Conservation (phyloP, 2,329 filamentous ascomycete species). For the Paecilomyces variotii region DNA sequence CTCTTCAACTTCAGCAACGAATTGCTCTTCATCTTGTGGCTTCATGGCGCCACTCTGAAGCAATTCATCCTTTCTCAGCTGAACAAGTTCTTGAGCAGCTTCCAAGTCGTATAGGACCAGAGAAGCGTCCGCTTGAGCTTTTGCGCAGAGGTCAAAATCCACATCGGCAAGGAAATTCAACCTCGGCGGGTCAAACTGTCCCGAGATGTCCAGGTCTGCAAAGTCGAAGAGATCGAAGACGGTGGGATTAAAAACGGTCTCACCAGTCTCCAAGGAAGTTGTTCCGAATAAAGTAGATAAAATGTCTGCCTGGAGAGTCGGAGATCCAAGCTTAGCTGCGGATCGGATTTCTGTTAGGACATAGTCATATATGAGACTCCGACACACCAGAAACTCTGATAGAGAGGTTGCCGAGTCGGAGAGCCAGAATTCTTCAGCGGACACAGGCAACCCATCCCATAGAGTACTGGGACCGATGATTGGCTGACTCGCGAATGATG, state of each 20-base stretch:
- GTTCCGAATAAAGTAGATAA: slow-evolving; percentile 63
- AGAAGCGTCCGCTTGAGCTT: slow-evolving; percentile 47
- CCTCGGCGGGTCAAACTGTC: slow-evolving; percentile 41
- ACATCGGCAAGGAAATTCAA: slow-evolving; percentile 57
- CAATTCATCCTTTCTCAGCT: slow-evolving; percentile 40
- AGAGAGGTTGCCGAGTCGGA: slow-evolving; percentile 61
- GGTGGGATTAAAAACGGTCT: slow-evolving; percentile 60
- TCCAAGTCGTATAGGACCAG: slow-evolving; percentile 57
- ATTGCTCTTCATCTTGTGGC: slow-evolving; percentile 33
- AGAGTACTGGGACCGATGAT: slow-evolving; percentile 60
- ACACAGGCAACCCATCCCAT: slow-evolving; percentile 64
- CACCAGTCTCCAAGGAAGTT: slow-evolving; percentile 58
- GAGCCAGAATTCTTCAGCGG: slow-evolving; percentile 59
- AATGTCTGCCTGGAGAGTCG: slow-evolving; percentile 60
- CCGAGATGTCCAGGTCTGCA: slow-evolving; percentile 54
- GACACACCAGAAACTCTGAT: slow-evolving; percentile 67
- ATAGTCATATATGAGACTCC: slow-evolving; percentile 76
- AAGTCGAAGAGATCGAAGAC: slow-evolving; percentile 95
- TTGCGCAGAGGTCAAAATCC: slow-evolving; percentile 58
- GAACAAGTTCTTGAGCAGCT: slow-evolving; percentile 65
- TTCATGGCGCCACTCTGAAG: slow-evolving; percentile 37
- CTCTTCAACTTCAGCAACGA: slow-evolving; percentile 30
- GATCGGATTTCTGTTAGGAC: slow-evolving; percentile 75
- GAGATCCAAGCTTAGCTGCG: slow-evolving; percentile 61
- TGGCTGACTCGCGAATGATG: slow-evolving; percentile 62